Conservation (phyloP, 345 rosid genomes). For the Eucalyptus microcorys region DNA sequence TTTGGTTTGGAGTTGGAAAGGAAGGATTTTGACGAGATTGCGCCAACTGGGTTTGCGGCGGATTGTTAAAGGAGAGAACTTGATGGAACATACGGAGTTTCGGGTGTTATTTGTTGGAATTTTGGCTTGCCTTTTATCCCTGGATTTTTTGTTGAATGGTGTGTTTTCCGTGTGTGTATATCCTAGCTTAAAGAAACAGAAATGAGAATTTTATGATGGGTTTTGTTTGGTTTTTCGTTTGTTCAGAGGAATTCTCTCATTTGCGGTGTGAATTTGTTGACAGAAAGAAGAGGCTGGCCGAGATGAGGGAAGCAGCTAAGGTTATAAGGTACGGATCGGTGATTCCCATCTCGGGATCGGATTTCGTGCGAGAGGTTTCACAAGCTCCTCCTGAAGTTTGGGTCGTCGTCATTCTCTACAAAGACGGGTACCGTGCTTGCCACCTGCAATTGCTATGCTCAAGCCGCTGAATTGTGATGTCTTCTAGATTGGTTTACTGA, state of each 20-base stretch:
- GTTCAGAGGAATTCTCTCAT: background rate
- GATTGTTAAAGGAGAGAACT: background rate
- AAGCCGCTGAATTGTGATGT: background rate
- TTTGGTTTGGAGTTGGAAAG: background rate
- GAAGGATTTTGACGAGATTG: background rate
- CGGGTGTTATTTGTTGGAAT: background rate
- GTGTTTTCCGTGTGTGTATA: background rate
- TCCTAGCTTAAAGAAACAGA: background rate
- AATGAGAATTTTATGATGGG: background rate
- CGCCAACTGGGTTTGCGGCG: background rate
- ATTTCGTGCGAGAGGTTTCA: constrained; percentile 82
- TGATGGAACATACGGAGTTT: background rate
- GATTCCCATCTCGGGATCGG: constrained; percentile 81
- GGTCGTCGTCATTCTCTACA: constrained; percentile 90
- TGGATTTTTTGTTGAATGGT: background rate
- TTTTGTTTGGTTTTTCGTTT: background rate
- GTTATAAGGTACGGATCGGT: constrained; percentile 63
- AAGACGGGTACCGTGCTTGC: constrained; percentile 55
- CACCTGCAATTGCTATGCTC: background rate
- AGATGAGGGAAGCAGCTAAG: constrained; percentile 68
- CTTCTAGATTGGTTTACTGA: background rate
- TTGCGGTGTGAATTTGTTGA: background rate
- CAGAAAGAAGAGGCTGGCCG: constrained; percentile 89
- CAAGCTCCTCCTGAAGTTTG: constrained; percentile 90
- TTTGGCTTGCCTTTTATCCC: background rate